Conservation (phyloP, 148 eudicot species). For the Rhododendron griersonianum region DNA sequence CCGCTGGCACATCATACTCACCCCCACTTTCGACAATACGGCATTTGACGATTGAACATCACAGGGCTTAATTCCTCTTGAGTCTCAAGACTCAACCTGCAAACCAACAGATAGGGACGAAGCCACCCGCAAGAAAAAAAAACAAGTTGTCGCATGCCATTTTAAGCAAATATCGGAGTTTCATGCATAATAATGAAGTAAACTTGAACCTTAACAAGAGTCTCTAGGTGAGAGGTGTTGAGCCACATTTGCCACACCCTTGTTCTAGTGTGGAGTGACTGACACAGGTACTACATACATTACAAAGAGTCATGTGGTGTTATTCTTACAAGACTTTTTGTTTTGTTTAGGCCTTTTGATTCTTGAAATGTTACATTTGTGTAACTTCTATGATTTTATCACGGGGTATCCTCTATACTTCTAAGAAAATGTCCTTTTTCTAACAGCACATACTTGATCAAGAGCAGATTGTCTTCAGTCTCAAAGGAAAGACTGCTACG, state of each 20-base stretch:
- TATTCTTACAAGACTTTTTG: not conserved
- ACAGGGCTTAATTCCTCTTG: not conserved
- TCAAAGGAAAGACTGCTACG: not conserved
- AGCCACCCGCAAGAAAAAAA: not conserved
- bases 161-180: not conserved
- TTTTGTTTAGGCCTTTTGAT: not conserved
- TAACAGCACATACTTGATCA: not conserved
- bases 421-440: not conserved
- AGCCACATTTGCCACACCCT: not conserved
- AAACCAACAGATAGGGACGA: not conserved
- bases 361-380: not conserved
- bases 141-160: not conserved
- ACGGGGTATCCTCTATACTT: not conserved
- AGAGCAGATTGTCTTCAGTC: not conserved
- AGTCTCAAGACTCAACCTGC: not conserved
- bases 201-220: not conserved
- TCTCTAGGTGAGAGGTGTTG: slow-evolving; percentile 1
- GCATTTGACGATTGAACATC: not conserved
- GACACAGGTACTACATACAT: not conserved
- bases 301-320: not conserved
- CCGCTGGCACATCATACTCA: not conserved
- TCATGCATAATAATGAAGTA: not conserved
- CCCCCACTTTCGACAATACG: not conserved
- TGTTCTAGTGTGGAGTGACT: not conserved
- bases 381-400: not conserved